Evolutionary conservation across 1,284 basidiomycete genomes (phyloP).

Genomic region (Somion occarium): DNA sequence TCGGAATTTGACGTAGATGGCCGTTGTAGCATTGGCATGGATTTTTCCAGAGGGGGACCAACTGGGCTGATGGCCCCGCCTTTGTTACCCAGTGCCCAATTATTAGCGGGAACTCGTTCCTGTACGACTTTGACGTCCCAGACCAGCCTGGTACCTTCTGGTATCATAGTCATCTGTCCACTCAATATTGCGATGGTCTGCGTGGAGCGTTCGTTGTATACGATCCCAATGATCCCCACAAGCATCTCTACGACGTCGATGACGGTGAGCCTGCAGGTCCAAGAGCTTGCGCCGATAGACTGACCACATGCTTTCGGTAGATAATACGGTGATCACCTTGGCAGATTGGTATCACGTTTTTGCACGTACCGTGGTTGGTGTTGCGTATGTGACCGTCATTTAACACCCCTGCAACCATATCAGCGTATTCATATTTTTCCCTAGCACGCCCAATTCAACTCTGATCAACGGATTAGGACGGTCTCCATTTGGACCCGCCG

Average conservation of each 20-base stretch:
- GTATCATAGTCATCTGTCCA: constrained; percentile 21
- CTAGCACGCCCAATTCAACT: constrained; percentile 24
- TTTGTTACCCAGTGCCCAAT: constrained; percentile 48
- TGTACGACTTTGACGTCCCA: constrained; percentile 30
- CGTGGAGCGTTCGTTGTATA: constrained; percentile 30
- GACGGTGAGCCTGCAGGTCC: constrained; percentile 27
- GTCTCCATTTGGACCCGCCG: constrained; percentile 17
- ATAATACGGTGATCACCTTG: constrained; percentile 20
- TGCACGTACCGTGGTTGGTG: neutral
- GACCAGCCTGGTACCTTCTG: constrained; percentile 28
- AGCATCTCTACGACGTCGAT: constrained; percentile 34
- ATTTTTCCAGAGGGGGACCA: constrained; percentile 25
- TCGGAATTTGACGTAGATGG: constrained; percentile 39
- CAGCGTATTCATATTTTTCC: constrained; percentile 18
- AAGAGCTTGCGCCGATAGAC: neutral
- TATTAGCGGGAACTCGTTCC: constrained; percentile 36
- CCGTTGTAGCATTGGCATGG: constrained; percentile 33
- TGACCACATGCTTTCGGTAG: constrained; percentile 7
- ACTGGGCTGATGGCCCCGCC: constrained; percentile 27
- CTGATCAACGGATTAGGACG: constrained; percentile 49
- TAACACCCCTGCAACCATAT: too few relatives aligned
- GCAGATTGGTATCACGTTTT: constrained; percentile 21
- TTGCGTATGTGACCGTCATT: constrained; percentile 12
- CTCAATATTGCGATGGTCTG: constrained; percentile 22
- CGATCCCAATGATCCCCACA: constrained; percentile 34